phyloP scores from a whole-genome alignment of 768 basidiomycete genomes.

The Crassisporium funariophilum region DNA sequence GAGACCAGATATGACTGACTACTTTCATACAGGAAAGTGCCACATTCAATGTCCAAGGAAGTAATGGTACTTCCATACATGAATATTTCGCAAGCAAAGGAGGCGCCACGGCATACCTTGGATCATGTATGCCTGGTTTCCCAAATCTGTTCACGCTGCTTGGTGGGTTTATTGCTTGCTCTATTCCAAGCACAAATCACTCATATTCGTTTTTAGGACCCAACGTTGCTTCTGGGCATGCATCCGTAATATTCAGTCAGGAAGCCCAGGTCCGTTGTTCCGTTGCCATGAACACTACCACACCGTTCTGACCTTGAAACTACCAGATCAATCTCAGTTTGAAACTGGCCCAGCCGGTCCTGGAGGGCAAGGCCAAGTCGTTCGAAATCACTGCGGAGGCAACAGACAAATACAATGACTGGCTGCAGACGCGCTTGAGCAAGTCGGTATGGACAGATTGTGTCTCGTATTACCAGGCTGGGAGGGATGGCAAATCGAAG shows the following conservation, averaged over 20 bases:
- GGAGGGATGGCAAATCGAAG: slow-evolving; percentile 38
- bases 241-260: slow-evolving; percentile 56
- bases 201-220: slow-evolving; percentile 39
- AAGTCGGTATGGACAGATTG: slow-evolving; percentile 57
- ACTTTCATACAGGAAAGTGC: slow-evolving; percentile 33
- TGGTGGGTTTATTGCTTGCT: slow-evolving; percentile 33
- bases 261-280: slow-evolving; percentile 55
- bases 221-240: slow-evolving; percentile 60
- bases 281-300: slow-evolving; percentile 18
- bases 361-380: slow-evolving; percentile 49
- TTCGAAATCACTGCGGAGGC: slow-evolving; percentile 50
- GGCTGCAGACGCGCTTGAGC: slow-evolving; percentile 49
- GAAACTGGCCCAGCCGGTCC: slow-evolving; percentile 53
- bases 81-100: slow-evolving; percentile 51
- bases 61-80: slow-evolving; percentile 39
- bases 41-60: slow-evolving; percentile 43
- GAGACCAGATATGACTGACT: slow-evolving; percentile 6
- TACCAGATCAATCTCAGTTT: slow-evolving; percentile 50
- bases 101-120: slow-evolving; percentile 55
- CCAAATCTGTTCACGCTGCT: slow-evolving; percentile 53
- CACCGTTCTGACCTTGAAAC: slow-evolving; percentile 10
- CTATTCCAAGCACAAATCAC: slow-evolving; percentile 9
- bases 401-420: slow-evolving; percentile 51
- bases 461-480: slow-evolving; percentile 52
- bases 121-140: slow-evolving; percentile 55